Evolutionary conservation across 2,329 filamentous ascomycete species (phyloP).

Genomic region (Colletotrichum neosansevieriae): DNA sequence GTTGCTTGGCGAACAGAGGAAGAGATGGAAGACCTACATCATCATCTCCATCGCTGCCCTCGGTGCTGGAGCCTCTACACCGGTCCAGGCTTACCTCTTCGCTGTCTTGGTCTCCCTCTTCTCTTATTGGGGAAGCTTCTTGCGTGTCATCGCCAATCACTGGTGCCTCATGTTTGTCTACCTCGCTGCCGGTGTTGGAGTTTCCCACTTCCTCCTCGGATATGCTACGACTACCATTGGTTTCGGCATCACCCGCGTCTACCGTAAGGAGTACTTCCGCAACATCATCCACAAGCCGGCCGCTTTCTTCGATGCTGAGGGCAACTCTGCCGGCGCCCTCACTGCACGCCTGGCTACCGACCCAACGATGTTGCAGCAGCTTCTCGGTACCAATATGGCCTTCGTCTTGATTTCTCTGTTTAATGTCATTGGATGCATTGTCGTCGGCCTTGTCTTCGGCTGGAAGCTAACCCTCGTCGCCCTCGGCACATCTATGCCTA

Average conservation of each 20-base stretch:
- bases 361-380: constrained; percentile 39
- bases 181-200: constrained; percentile 43
- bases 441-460: constrained; percentile 51
- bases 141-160: constrained; percentile 54
- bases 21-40: constrained; percentile 38
- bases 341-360: constrained; percentile 44
- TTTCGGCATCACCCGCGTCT: constrained; percentile 37
- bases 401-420: constrained; percentile 39
- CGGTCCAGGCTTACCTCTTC: constrained; percentile 39
- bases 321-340: constrained; percentile 44
- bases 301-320: constrained; percentile 49
- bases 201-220: constrained; percentile 44
- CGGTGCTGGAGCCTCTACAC: constrained; percentile 36
- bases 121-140: constrained; percentile 36
- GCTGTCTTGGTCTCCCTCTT: constrained; percentile 36
- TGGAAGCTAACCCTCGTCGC: constrained; percentile 55
- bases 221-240: constrained; percentile 46
- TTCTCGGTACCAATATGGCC: constrained; percentile 41
- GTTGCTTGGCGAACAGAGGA: constrained; percentile 35
- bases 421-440: constrained; percentile 40
- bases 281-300: constrained; percentile 47
- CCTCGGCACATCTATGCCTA: constrained; percentile 43
- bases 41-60: constrained; percentile 33
- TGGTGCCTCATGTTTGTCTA: constrained; percentile 39
- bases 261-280: constrained; percentile 47